Evolutionary conservation across 805 yeast species (phyloP).

Genomic region (Yamadazyma sp.): DNA sequence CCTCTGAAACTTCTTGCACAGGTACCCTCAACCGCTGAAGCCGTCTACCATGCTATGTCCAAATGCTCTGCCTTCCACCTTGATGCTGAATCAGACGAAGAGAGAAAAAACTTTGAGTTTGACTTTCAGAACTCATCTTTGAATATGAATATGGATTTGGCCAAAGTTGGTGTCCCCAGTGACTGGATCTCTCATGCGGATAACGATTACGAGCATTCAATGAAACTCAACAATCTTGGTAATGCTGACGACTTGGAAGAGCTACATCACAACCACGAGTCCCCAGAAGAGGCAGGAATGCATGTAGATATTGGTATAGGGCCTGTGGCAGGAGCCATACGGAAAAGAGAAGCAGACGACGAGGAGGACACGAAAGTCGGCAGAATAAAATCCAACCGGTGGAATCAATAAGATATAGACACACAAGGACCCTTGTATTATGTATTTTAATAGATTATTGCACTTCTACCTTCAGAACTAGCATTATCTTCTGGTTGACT

Average conservation of each 20-base stretch:
- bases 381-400: neutral
- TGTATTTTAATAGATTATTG: neutral
- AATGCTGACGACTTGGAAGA: constrained; percentile 27
- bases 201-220: neutral
- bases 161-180: constrained; percentile 15
- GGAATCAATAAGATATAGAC: neutral
- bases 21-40: constrained; percentile 8
- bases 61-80: constrained; percentile 39
- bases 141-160: constrained; percentile 13
- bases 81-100: constrained; percentile 27
- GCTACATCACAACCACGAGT: constrained; percentile 10
- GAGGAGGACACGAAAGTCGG: constrained; percentile 10
- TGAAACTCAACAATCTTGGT: constrained; percentile 24
- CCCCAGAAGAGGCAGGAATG: constrained; percentile 38
- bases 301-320: constrained; percentile 41
- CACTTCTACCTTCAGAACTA: no score
- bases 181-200: constrained; percentile 5
- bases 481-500: no score
- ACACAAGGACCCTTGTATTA: neutral
- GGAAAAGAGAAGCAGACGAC: constrained; percentile 27
- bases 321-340: constrained; percentile 32
- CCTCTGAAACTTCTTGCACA: constrained; percentile 3
- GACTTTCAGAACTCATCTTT: constrained; percentile 15
- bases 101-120: constrained; percentile 7
- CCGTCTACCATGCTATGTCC: constrained; percentile 32